These are phyloP conservation scores for Periconia sp. DNA, from an alignment of 2,329 filamentous ascomycete species.

Conservation along the genomic window DNA sequence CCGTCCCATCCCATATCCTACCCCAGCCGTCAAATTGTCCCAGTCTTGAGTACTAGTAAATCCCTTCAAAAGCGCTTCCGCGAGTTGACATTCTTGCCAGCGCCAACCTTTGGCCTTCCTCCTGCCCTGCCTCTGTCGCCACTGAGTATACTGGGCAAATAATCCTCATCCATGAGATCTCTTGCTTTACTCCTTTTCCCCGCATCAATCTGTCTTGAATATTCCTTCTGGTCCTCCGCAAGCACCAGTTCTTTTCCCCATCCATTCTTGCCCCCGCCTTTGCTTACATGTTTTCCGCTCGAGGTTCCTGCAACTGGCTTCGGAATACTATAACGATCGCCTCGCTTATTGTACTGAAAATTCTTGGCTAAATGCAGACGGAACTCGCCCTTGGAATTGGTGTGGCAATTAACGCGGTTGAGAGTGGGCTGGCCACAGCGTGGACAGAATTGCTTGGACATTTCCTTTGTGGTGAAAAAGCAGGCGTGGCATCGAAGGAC, in stretches of 20 bases:
- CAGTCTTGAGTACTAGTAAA: neutral
- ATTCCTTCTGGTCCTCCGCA: constrained; percentile 97
- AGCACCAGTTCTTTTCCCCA: constrained; percentile 87
- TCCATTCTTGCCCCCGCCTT: constrained; percentile 79
- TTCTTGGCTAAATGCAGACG: constrained; percentile 88
- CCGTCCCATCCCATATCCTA: neutral
- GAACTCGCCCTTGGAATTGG: constrained; percentile 80
- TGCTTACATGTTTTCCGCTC: constrained; percentile 72
- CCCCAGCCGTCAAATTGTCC: constrained; percentile 5
- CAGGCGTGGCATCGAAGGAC: constrained; percentile 82
- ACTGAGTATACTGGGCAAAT: constrained; percentile 81
- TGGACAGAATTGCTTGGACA: constrained; percentile 89
- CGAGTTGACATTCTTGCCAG: constrained; percentile 85
- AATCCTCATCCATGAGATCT: constrained; percentile 95
- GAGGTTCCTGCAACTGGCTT: constrained; percentile 84
- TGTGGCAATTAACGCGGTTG: constrained; percentile 84
- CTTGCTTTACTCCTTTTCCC: constrained; percentile 72
- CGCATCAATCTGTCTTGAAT: constrained; percentile 66
- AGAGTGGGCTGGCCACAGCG: constrained; percentile 88
- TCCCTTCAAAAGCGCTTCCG: constrained; percentile 60
- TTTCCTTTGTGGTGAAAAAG: constrained; percentile 83
- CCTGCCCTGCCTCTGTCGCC: constrained; percentile 72
- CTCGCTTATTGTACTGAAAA: constrained; percentile 94
- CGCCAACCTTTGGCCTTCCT: constrained; percentile 79
- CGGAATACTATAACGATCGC: constrained; percentile 90